These are phyloP conservation scores for Ettlia oleoabundans DNA, from an alignment of 139 green algal genomes.

Conservation along the genomic window DNA sequence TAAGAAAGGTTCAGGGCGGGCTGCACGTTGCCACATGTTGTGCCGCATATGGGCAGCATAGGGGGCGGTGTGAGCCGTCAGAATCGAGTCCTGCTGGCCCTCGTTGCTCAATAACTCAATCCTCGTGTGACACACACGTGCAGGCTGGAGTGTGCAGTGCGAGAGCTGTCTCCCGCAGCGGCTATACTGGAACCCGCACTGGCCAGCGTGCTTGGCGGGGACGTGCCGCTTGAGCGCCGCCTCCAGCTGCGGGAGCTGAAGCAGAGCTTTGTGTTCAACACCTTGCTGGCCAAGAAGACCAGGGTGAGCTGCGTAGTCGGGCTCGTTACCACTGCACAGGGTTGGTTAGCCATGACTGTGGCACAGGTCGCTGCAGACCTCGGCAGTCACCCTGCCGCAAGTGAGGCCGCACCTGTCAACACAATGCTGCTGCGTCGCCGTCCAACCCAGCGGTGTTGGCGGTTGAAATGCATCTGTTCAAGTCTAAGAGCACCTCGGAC, in stretches of 20 bases:
- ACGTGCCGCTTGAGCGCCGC: not conserved
- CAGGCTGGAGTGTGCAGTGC: conserved; percentile 18
- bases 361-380: too few species aligned
- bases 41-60: too few species aligned
- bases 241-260: conserved; percentile 28
- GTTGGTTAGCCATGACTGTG: too few species aligned
- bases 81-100: not conserved
- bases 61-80: not conserved
- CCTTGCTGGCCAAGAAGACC: conserved; percentile 21
- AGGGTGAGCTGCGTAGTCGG: conserved; percentile 5
- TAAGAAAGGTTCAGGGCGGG: too few species aligned
- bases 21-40: too few species aligned
- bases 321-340: too few species aligned
- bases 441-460: too few species aligned
- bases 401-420: too few species aligned
- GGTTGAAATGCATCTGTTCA: not conserved
- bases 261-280: conserved; percentile 10
- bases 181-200: conserved; percentile 3
- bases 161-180: not conserved
- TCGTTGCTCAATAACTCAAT: not conserved
- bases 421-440: too few species aligned
- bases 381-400: too few species aligned
- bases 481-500: too few species aligned
- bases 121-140: not conserved
- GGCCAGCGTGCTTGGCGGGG: not conserved